Percentiles rank a stretch among this genome's conserved stretches.
These are phyloP conservation scores for Penicillium pulvis DNA, from an alignment of 495 filamentous ascomycete genomes.

Conservation along the genomic window DNA sequence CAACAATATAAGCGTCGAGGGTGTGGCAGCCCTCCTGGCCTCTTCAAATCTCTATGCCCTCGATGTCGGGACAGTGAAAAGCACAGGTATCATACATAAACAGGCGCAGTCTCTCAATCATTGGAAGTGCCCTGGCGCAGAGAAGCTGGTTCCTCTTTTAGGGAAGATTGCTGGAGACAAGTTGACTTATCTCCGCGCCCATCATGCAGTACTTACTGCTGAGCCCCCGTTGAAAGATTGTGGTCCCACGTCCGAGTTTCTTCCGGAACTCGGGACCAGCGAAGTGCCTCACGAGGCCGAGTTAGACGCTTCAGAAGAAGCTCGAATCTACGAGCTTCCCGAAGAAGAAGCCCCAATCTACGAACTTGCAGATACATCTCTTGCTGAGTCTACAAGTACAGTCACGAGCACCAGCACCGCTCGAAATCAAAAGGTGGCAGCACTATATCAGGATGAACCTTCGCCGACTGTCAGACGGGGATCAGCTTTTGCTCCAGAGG, in stretches of 20 bases:
- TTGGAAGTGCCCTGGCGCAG: slow-evolving; percentile 44
- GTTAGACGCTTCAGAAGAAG: slow-evolving; percentile 40
- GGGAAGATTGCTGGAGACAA: slow-evolving; percentile 46
- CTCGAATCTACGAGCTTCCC: slow-evolving; percentile 47
- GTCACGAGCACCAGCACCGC: neutral
- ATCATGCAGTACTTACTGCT: slow-evolving; percentile 58
- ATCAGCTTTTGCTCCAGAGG: slow-evolving; percentile 50
- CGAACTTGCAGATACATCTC: slow-evolving; percentile 47
- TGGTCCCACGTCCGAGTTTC: slow-evolving; percentile 24
- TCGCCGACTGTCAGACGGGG: slow-evolving; percentile 35
- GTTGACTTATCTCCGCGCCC: slow-evolving; percentile 56
- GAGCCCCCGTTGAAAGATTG: slow-evolving; percentile 41
- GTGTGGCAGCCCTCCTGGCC: slow-evolving; percentile 53
- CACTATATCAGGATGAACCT: slow-evolving; percentile 31
- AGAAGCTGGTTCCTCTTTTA: slow-evolving; percentile 56
- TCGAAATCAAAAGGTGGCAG: neutral
- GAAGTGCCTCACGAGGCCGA: slow-evolving; percentile 35
- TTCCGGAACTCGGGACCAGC: slow-evolving; percentile 40
- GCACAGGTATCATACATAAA: slow-evolving; percentile 32
- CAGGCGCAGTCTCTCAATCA: slow-evolving; percentile 15
- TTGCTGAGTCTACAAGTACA: slow-evolving; percentile 17
- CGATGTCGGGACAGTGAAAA: slow-evolving; percentile 52
- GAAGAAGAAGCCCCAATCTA: slow-evolving; percentile 33
- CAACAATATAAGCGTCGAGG: slow-evolving; percentile 61
- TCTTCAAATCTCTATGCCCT: slow-evolving; percentile 54